Evolutionary conservation across 768 basidiomycete species (phyloP).

Genomic region (Lactarius quietus): DNA sequence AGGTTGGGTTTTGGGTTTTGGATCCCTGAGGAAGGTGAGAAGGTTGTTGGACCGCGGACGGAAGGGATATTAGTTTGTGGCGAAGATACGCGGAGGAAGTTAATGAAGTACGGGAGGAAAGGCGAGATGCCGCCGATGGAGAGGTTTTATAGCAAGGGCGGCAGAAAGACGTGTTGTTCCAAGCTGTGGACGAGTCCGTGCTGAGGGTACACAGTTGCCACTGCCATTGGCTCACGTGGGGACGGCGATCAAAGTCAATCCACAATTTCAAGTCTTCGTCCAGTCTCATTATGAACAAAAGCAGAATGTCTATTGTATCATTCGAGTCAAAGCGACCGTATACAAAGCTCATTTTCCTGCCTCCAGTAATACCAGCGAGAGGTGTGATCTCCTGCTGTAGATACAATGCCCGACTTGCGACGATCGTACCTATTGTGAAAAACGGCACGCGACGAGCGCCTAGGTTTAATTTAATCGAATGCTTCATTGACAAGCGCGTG

Average conservation of each 20-base stretch:
- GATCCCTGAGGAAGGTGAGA: not conserved
- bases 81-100: constrained; percentile 2
- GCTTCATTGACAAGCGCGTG: constrained; percentile 8
- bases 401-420: not conserved
- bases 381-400: not conserved
- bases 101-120: not conserved
- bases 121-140: not conserved
- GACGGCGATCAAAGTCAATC: constrained; percentile 1
- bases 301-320: not conserved
- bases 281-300: not conserved
- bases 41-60: not conserved
- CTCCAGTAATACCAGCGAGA: not conserved
- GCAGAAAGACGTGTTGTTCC: not conserved
- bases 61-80: constrained; percentile 11
- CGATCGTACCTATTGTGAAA: not conserved
- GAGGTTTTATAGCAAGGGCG: constrained; percentile 3
- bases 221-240: not conserved
- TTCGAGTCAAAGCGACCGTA: not conserved
- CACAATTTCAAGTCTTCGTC: not conserved
- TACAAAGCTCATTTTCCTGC: not conserved
- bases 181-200: not conserved
- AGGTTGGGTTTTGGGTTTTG: not conserved
- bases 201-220: not conserved
- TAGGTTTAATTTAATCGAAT: constrained; percentile 1
- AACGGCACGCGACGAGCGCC: not conserved